Base-by-base conservation (phyloP, 139 green algal species). In the Marvania coccoides region DNA sequence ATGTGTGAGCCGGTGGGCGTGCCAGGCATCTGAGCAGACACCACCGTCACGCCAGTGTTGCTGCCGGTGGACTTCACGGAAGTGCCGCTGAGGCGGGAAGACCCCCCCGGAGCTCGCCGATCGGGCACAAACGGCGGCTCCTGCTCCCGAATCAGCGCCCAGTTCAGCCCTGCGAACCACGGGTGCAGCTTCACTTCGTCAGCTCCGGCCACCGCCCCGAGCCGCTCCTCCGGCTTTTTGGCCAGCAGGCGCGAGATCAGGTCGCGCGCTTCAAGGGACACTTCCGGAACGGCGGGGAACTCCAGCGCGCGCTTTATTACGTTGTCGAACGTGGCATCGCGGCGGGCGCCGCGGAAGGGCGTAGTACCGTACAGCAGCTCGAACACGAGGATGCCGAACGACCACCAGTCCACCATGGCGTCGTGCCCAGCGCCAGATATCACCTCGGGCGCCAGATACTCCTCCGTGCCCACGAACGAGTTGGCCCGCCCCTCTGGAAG, bases 281-380 rank as follows among this genome's bases (percentile, higher is more conserved):
- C 64, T 12, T 67, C 45, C 1, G 81, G 80, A 47, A 83, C 80
- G 31, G 75, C 33, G 0, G 93, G 88, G 72, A 97, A 97, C 10
- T 61, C 54, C 56, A 98, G 83, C 23, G 82, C 82, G 63, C 86
- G 73, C 61, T 88, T 88, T 48, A 98, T 64, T 53, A 99, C 89
- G 77, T 97, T 97, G 28, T 93, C 81, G 78, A 98, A 98, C 3
- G 91, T 98, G 70, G 87, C 79, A 35, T 97, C 87, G 13, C 94
- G 83, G 24, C 51, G 47, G 29, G 61, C n/a, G 13, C 65, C 71
- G 35, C 70, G 76, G 85, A 97, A 97, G 37, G 91, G 91, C 8
- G 88, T 95, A 53, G 68, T 79, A 2, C 91, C 91, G 65, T 83
- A 96, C 34, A 92, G 58, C 58, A 98, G 84, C 85, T 99, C 94